These are phyloP conservation scores for Umbelopsis ramanniana DNA, from an alignment of 192 early-diverging fungal genomes.

Conservation along the genomic window DNA sequence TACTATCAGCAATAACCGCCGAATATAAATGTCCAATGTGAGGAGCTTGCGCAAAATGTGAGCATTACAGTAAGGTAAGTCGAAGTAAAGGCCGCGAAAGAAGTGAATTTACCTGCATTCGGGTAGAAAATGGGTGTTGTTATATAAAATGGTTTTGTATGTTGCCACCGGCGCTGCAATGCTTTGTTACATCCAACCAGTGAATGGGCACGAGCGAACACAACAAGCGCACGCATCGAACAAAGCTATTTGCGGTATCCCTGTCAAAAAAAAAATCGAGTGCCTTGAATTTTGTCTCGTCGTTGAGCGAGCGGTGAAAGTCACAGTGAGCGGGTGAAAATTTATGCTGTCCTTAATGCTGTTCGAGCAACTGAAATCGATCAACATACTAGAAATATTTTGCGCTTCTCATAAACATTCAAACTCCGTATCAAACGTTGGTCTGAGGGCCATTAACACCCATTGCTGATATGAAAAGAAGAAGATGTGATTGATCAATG, in stretches of 20 bases:
- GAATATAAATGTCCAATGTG: constrained; percentile 97
- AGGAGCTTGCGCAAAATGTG: constrained; percentile 59
- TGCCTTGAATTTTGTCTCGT: background rate
- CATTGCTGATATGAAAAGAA: too few species aligned
- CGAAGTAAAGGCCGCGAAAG: background rate
- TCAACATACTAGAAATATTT: too few species aligned
- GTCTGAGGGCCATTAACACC: too few species aligned
- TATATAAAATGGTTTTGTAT: constrained; percentile 63
- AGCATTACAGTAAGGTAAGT: background rate
- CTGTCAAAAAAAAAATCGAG: background rate
- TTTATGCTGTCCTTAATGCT: too few species aligned
- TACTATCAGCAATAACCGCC: constrained; percentile 80
- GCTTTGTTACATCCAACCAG: background rate
- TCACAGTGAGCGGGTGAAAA: too few species aligned
- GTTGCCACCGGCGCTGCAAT: constrained; percentile 14
- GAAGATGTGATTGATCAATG: too few species aligned
- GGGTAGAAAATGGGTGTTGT: constrained; percentile 94
- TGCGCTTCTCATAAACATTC: too few species aligned
- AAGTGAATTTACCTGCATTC: constrained; percentile 62
- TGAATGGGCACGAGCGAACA: background rate
- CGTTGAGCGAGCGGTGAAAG: too few species aligned
- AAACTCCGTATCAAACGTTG: too few species aligned
- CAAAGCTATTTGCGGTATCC: background rate
- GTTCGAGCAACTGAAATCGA: too few species aligned
- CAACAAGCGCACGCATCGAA: background rate